Base-by-base conservation (phyloP, 371 early-diverging fungal species). In the Circinella umbellata region DNA sequence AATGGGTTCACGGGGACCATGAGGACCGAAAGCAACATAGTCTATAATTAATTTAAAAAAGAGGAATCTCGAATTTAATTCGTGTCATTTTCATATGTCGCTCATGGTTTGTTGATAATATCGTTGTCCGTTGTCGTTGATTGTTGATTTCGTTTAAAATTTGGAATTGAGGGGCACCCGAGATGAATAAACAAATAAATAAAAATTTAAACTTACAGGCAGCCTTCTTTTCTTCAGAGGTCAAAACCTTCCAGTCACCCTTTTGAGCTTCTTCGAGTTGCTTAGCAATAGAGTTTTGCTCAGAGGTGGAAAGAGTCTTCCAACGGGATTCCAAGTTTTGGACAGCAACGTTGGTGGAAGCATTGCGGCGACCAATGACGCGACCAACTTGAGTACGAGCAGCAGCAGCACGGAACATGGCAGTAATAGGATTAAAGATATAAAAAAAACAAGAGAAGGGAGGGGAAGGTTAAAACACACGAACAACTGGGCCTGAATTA, bases 21-120 rank as follows among this genome's bases (percentile, higher is more conserved):
- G 95, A 59, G 93, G 86, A 70, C 98, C 98, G 80, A 96, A 98
- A 60, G 98, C 95, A 76, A 97, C 92, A 83, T 91, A 98, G 87
- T 95, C 82, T 80, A 62, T 4, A 13, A 51, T 51, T 51, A 51
- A 42, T 42, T 42, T 9, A 42, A 42, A 42, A 42, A 42, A 9
- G 1, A 42, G 11, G 1, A 42, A 9, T 42, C 42, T 42, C 42
- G 42, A 11, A 42, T 42, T 42, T 9, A 42, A 9, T 42, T 42
- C 42, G 42, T 42, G 11, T 9, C 11, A 11, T 42, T 42, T 42
- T 27, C 2, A 27, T 27, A 27, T 27, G 27, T 27, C 27, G 27
- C 2, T 27, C 27, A 27, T 27, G 27, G 27, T 27, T 27, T 27
- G 27, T 27, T 27, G 27, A 27, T 1, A 27, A 27, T 27, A 27